Evolutionary conservation across 768 basidiomycete species (phyloP).

Genomic region (Suillus subalutaceus): DNA sequence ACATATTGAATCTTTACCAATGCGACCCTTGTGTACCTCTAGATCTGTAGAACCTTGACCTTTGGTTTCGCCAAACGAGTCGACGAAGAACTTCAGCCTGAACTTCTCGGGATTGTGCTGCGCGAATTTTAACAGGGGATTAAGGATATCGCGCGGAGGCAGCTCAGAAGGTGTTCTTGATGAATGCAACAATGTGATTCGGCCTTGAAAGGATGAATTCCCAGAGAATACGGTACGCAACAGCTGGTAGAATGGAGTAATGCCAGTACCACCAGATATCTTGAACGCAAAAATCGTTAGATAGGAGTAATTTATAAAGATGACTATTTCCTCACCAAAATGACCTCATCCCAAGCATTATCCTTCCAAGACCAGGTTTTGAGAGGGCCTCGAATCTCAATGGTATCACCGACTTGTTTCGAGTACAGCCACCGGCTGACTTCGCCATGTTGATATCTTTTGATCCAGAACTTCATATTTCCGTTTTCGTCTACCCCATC

Average conservation of each 20-base stretch:
- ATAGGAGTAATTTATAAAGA: not conserved
- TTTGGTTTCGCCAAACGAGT: conserved; percentile 35
- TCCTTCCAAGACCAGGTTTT: conserved; percentile 63
- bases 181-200: conserved; percentile 74
- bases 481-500: conserved; percentile 70
- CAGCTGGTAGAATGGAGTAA: conserved; percentile 84
- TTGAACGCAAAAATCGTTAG: conserved; percentile 29
- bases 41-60: conserved; percentile 16
- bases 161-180: conserved; percentile 64
- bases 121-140: conserved; percentile 53
- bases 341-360: conserved; percentile 74
- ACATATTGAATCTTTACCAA: conserved; percentile 53
- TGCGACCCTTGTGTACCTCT: conserved; percentile 51
- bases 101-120: conserved; percentile 56
- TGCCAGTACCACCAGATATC: conserved; percentile 89
- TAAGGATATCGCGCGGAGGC: conserved; percentile 66
- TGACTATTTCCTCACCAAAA: conserved; percentile 57
- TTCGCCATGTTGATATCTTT: conserved; percentile 77
- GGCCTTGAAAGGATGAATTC: conserved; percentile 40
- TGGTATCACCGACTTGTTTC: conserved; percentile 61
- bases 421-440: conserved; percentile 84
- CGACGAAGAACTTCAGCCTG: conserved; percentile 64
- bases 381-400: conserved; percentile 80
- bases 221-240: conserved; percentile 55
- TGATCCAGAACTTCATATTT: conserved; percentile 78